phyloP scores from a whole-genome alignment of 2,329 filamentous ascomycete genomes.

The Monilinia polystroma region DNA sequence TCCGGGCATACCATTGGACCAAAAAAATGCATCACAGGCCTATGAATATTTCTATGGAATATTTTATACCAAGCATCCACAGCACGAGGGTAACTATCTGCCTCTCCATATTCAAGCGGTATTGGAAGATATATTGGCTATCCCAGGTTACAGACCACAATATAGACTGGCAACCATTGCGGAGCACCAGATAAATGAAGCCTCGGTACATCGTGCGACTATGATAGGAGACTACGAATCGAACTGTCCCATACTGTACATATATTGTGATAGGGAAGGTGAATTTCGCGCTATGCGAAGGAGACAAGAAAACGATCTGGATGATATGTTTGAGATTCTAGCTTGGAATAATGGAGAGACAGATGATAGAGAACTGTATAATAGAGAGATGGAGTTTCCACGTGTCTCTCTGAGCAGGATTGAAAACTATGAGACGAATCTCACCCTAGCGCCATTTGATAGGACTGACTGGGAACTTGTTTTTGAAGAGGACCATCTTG shows the following conservation, averaged over 20 bases:
- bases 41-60: neutral
- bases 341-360: neutral
- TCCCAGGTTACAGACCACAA: neutral
- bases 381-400: neutral
- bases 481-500: neutral
- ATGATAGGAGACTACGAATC: neutral
- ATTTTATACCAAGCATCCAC: neutral
- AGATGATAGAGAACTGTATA: neutral
- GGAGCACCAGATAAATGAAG: neutral
- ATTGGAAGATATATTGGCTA: neutral
- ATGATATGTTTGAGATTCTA: neutral
- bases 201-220: neutral
- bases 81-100: neutral
- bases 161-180: neutral
- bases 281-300: neutral
- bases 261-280: neutral
- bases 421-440: conserved; percentile 3
- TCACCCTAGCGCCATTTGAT: neutral
- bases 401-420: neutral
- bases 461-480: neutral
- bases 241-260: neutral
- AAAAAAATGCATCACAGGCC: neutral
- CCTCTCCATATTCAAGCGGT: neutral
- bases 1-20: neutral
- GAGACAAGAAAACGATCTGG: neutral